These are phyloP conservation scores for Mrakia frigida DNA, from an alignment of 768 basidiomycete species.

Conservation along the genomic window DNA sequence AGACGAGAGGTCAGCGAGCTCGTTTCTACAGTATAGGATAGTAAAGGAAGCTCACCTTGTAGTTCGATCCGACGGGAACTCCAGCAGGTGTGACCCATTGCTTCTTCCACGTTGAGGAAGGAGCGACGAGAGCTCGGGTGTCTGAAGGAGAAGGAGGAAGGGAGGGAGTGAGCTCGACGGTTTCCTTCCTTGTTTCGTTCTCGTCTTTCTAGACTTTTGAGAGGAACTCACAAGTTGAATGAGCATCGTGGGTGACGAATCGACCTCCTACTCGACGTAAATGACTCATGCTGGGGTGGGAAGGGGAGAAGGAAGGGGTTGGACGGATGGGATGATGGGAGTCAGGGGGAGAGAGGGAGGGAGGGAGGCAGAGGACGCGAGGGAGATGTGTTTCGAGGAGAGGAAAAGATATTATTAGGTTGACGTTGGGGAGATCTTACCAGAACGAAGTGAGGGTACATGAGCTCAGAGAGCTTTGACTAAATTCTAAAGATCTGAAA, in stretches of 20 bases:
- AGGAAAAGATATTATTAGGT: no score
- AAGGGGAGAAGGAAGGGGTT: not conserved
- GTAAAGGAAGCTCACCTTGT: not conserved
- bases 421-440: no score
- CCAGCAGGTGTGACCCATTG: slow-evolving; percentile 7
- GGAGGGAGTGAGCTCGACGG: not conserved
- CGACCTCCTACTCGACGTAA: slow-evolving; percentile 12
- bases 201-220: not conserved
- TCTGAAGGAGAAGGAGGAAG: not conserved
- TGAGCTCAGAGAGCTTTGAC: no score
- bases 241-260: slow-evolving; percentile 12
- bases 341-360: not conserved
- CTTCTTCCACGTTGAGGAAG: not conserved
- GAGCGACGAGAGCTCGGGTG: slow-evolving; percentile 7
- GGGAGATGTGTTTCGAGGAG: no score
- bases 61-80: not conserved
- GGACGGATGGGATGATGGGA: not conserved
- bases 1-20: not conserved
- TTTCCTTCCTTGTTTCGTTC: not conserved
- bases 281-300: not conserved
- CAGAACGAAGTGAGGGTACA: no score
- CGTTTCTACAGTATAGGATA: not conserved
- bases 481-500: no score
- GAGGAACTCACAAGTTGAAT: not conserved
- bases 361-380: not conserved